A percentile compares a stretch with the other conserved stretches of the same genome.
Evolutionary conservation across 1,139 yeast species (phyloP).

Genomic region (Pichia sp.): DNA sequence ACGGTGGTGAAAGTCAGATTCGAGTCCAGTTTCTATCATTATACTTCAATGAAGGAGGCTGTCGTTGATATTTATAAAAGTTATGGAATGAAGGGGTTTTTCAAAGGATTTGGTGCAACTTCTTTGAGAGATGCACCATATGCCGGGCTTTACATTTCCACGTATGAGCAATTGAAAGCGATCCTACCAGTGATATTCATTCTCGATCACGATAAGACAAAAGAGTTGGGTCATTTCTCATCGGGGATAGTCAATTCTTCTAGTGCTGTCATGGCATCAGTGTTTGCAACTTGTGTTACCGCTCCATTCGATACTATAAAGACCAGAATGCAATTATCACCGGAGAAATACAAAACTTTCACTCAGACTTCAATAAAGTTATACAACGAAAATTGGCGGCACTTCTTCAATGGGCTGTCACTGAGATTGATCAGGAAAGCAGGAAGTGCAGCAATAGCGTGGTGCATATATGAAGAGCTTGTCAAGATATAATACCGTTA

Average conservation of each 20-base stretch:
- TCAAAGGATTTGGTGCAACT: constrained; percentile 83
- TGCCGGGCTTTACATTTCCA: constrained; percentile 84
- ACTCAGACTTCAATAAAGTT: constrained; percentile 28
- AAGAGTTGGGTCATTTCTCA: constrained; percentile 28
- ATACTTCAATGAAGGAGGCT: constrained; percentile 61
- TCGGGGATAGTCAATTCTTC: constrained; percentile 59
- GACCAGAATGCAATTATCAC: constrained; percentile 78
- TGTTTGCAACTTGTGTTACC: constrained; percentile 75
- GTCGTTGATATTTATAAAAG: constrained; percentile 44
- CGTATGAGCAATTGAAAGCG: constrained; percentile 70
- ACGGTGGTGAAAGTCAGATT: constrained; percentile 87
- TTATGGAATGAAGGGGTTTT: constrained; percentile 61
- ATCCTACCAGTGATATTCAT: constrained; percentile 15
- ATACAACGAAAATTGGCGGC: constrained; percentile 52
- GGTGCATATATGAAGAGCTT: constrained; percentile 94
- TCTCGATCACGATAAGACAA: neutral
- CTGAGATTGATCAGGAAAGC: constrained; percentile 81
- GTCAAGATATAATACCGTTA: constrained; percentile 36
- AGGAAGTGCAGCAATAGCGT: constrained; percentile 87
- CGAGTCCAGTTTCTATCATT: constrained; percentile 71
- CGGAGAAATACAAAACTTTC: constrained; percentile 37
- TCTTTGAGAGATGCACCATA: constrained; percentile 90
- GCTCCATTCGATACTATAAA: constrained; percentile 95
- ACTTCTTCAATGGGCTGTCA: constrained; percentile 77
- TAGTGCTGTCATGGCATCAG: constrained; percentile 71